A percentile compares a stretch with the other conserved stretches of the same genome.
phyloP scores from a whole-genome alignment of 2,329 filamentous ascomycete species.

The Pyrenophora graminea region DNA sequence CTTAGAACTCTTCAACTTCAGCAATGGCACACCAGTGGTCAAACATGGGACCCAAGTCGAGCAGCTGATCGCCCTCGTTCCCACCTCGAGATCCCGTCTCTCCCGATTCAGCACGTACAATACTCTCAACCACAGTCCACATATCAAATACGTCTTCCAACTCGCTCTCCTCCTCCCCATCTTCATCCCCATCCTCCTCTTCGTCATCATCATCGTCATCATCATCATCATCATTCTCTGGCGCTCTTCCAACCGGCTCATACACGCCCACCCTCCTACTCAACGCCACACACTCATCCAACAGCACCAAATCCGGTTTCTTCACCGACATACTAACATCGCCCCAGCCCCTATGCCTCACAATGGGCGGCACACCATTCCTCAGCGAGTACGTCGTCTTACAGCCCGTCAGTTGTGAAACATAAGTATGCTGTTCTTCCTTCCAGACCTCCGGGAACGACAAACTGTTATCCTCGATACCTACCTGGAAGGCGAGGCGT shows the following conservation, averaged over 20 bases:
- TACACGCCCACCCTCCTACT: conserved; percentile 20
- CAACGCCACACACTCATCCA: conserved; percentile 26
- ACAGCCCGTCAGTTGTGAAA: not conserved
- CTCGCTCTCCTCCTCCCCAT: conserved; percentile 3
- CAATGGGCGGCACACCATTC: conserved; percentile 21
- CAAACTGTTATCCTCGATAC: conserved; percentile 3
- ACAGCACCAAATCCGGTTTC: conserved; percentile 5
- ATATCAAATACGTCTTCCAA: conserved; percentile 22
- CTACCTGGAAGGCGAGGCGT: not conserved
- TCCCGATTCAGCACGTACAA: not conserved
- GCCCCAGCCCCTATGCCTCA: conserved; percentile 11
- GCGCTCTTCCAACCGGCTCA: conserved; percentile 5
- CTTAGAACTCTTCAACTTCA: not conserved
- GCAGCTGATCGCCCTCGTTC: not conserved
- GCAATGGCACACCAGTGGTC: conserved; percentile 14
- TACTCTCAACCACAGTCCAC: conserved; percentile 18
- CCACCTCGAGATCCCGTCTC: not conserved
- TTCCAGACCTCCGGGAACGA: not conserved
- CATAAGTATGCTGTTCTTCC: not conserved
- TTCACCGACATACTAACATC: conserved; percentile 13
- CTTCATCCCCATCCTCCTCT: not conserved
- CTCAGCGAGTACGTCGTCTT: conserved; percentile 10
- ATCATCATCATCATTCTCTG: too few relatives aligned
- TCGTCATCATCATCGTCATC: too few relatives aligned
- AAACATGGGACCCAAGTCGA: conserved; percentile 14